These are phyloP conservation scores for Cynanchum wilfordii DNA, from an alignment of 257 asterid species.

Conservation along the genomic window DNA sequence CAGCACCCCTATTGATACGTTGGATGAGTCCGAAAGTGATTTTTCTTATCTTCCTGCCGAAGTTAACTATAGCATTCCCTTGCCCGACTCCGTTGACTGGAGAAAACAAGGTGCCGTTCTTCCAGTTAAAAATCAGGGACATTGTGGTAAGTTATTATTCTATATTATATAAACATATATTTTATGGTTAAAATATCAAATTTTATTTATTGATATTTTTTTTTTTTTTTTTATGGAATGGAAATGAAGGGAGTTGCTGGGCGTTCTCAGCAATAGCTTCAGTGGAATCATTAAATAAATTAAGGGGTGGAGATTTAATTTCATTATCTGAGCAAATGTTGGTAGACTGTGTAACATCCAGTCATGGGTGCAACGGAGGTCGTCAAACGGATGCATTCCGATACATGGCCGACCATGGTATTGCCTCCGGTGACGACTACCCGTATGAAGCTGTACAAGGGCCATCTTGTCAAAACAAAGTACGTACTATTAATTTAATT, in stretches of 20 bases:
- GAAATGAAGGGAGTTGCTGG: conserved; percentile 46
- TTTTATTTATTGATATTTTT: too few relatives aligned
- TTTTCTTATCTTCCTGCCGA: conserved; percentile 33
- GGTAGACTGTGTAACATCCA: conserved; percentile 31
- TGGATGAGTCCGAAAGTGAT: conserved; percentile 28
- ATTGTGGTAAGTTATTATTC: conserved; percentile 46
- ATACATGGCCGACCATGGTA: conserved; percentile 34
- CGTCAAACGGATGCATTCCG: conserved; percentile 37
- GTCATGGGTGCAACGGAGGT: conserved; percentile 33
- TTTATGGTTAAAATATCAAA: too few relatives aligned
- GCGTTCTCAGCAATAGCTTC: conserved; percentile 41
- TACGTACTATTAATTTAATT: background rate
- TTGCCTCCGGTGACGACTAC: conserved; percentile 39
- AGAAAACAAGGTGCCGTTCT: conserved; percentile 63
- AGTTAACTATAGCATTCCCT: conserved; percentile 26
- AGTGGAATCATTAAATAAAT: conserved; percentile 30
- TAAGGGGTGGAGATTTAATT: conserved; percentile 27
- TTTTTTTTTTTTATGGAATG: too few relatives aligned
- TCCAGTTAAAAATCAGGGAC: conserved; percentile 61
- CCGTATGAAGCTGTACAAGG: conserved; percentile 28
- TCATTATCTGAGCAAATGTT: conserved; percentile 41
- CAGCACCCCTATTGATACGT: conserved; percentile 31
- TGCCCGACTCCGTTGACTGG: conserved; percentile 86
- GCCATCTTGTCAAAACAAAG: conserved; percentile 31
- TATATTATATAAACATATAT: too few relatives aligned